Evolutionary conservation across 257 asterid genomes (phyloP), one percentile per base, ranked within the genome.

Genomic region (Petunia secreta): DNA sequence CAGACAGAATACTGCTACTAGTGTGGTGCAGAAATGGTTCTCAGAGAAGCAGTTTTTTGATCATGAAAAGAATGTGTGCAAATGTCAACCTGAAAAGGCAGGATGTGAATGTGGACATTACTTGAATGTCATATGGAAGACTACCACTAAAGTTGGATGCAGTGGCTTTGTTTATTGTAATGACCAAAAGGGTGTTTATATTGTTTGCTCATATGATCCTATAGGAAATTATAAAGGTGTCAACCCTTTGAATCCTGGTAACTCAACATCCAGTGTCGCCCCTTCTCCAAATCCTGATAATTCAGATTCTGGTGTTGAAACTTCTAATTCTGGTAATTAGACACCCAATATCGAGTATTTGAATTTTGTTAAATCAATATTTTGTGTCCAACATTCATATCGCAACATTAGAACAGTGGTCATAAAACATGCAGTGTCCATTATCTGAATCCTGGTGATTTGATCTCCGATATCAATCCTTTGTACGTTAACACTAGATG

Each of bases 31-130:
- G 2, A 11, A 66, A 6, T 78, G 81, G 81, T 78, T 78, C 38
- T 5, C 38, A n/a, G 81, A 78, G 16, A 52, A 78, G 9, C 36
- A 50, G 41, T 48, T 8, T 48, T 78, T 34, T 0, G 81, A 78
- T 50, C 69, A 78, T 4, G 48, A 15, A 9, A 63, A 25, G 1
- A 36, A 78, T 25, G 48, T n/a, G 25, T 78, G 81, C 75, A 62
- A 3, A 11, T 78, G 81, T 53, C 13, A 48, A 11, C 81, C 81
- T 3, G 81, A 78, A 25, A 48, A 34, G n/a, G 41, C 0, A n/a
- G 63, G 53, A 40, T 78, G 81, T 48, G 63, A 78, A 63, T 78
- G 75, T 54, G 81, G 75, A 25, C 81, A 78, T 43, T 78, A 78
- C 69, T 36, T 67, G 8, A 78, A 78, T 54, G 1, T 78, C 0